Conservation (phyloP, 768 basidiomycete species). For the Astraeus odoratus region DNA sequence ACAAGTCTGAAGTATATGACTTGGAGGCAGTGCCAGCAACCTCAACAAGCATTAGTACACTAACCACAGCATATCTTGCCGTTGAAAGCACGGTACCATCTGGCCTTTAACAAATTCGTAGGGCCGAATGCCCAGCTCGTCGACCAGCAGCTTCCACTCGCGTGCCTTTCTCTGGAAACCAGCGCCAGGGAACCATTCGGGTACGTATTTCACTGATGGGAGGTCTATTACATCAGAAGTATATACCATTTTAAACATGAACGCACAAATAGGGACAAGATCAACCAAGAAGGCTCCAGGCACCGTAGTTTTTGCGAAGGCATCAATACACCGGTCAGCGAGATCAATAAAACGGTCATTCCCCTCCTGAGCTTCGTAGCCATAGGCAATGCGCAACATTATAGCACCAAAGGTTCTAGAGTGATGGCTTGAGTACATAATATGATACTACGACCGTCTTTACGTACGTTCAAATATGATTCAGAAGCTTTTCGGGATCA, state of each 20-base stretch:
- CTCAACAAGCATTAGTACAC: neutral
- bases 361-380: no score
- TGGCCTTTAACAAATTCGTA: conserved; percentile 36
- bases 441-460: no score
- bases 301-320: conserved; percentile 4
- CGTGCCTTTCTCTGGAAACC: conserved; percentile 23
- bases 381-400: no score
- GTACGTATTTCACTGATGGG: conserved; percentile 14
- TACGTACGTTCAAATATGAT: no score
- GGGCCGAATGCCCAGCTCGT: conserved; percentile 38
- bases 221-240: neutral
- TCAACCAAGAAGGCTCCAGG: conserved; percentile 5
- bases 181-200: conserved; percentile 24
- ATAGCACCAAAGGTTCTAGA: no score
- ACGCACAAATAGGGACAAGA: conserved; percentile 7
- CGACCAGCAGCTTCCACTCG: conserved; percentile 20
- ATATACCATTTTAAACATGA: neutral
- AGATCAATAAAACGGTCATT: no score
- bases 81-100: conserved; percentile 32
- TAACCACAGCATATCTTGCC: conserved; percentile 11
- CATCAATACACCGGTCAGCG: no score
- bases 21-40: conserved; percentile 1
- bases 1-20: conserved; percentile 1
- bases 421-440: no score
- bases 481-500: no score